Percentiles rank a stretch among this genome's conserved stretches.
Conservation (phyloP, 2,329 filamentous ascomycete species). For the Allantophomopsis cytisporea region DNA sequence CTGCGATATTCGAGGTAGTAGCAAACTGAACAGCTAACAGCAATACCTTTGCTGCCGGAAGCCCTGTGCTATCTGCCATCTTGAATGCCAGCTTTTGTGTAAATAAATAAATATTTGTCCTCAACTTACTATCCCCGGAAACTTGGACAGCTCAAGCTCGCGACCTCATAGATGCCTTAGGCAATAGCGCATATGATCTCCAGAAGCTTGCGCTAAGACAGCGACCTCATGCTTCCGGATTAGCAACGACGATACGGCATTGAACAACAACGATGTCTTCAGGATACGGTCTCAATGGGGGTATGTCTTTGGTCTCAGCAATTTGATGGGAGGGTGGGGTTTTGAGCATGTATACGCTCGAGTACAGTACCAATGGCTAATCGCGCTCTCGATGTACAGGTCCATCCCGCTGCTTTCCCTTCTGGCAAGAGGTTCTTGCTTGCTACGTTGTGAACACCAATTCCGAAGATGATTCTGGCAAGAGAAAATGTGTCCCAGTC, state of each 20-base stretch:
- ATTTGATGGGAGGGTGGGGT: too few relatives aligned
- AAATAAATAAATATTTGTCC: constrained; percentile 3
- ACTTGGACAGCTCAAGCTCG: constrained; percentile 4
- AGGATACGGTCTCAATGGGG: constrained; percentile 70
- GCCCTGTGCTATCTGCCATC: constrained; percentile 20
- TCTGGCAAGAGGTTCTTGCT: constrained; percentile 98
- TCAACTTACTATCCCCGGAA: constrained; percentile 3
- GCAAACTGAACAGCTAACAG: constrained; percentile 62
- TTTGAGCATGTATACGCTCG: too few relatives aligned
- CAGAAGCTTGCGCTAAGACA: neutral
- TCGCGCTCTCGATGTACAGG: constrained; percentile 22
- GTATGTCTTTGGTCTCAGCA: constrained; percentile 32
- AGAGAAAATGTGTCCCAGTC: constrained; percentile 72
- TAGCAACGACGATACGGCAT: constrained; percentile 6
- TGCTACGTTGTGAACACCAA: constrained; percentile 95
- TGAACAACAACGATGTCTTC: constrained; percentile 49
- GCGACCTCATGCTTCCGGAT: constrained; percentile 1
- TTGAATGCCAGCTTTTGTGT: constrained; percentile 2
- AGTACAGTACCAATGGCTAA: too few relatives aligned
- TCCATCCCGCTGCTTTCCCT: constrained; percentile 81
- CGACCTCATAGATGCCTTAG: constrained; percentile 2
- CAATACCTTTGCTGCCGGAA: constrained; percentile 55
- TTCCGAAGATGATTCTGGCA: constrained; percentile 64
- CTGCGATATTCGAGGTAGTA: constrained; percentile 47
- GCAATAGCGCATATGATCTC: constrained; percentile 7